A percentile compares a stretch with the other conserved stretches of the same genome.
Conservation (phyloP, 1,284 basidiomycete species). For the Tilletia caries region DNA sequence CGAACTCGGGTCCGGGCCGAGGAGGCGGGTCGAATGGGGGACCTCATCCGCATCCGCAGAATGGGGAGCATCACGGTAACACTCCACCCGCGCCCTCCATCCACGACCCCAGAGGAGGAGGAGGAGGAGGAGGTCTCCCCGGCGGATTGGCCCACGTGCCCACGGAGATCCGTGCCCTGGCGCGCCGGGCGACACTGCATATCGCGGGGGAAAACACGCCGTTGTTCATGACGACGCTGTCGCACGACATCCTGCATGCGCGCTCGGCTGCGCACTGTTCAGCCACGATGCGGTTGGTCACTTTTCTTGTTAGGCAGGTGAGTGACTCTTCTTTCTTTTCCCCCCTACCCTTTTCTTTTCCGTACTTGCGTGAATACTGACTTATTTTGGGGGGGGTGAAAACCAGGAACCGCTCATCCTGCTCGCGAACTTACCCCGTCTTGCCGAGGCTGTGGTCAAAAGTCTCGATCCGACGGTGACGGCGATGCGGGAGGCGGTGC, state of each 20-base stretch:
- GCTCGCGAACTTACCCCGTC: slow-evolving; percentile 76
- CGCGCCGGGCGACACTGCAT: slow-evolving; percentile 75
- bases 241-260: slow-evolving; percentile 82
- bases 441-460: slow-evolving; percentile 94
- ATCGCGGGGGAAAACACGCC: slow-evolving; percentile 80
- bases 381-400: not conserved
- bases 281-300: slow-evolving; percentile 86
- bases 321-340: slow-evolving; percentile 17
- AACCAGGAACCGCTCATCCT: slow-evolving; percentile 75
- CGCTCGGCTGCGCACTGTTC: slow-evolving; percentile 74
- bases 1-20: not conserved
- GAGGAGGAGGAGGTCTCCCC: too few species aligned
- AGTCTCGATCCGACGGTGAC: slow-evolving; percentile 88
- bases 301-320: slow-evolving; percentile 87
- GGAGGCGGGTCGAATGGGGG: not conserved
- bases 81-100: too few species aligned
- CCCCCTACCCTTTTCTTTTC: not conserved
- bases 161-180: slow-evolving; percentile 52
- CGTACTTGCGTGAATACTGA: not conserved
- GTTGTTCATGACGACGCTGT: slow-evolving; percentile 90
- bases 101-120: not conserved
- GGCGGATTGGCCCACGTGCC: not conserved
- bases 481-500: slow-evolving; percentile 76
- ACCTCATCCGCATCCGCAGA: not conserved
- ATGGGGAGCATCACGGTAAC: not conserved